phyloP scores from a whole-genome alignment of 2,329 filamentous ascomycete species.

The Diplodia sapinea region DNA sequence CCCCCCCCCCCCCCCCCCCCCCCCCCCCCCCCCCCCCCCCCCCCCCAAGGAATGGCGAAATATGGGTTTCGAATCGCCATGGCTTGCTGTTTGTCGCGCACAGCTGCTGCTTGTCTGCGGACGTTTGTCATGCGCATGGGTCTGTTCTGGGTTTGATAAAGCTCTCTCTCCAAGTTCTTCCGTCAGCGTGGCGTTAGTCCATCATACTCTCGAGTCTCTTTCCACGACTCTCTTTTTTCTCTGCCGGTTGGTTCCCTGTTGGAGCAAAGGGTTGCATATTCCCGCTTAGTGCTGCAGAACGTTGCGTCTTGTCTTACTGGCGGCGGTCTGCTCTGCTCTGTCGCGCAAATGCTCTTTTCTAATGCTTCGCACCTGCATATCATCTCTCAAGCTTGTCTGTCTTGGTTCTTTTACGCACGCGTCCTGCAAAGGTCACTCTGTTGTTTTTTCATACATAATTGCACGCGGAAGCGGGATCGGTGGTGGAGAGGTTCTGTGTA shows the following conservation, averaged over 20 bases:
- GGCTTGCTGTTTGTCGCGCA: conserved; percentile 18
- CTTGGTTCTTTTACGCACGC: conserved; percentile 10
- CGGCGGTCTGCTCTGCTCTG: conserved; percentile 3
- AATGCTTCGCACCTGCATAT: conserved; percentile 5
- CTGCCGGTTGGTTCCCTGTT: conserved; percentile 14
- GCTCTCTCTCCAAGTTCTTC: conserved; percentile 17
- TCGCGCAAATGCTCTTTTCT: conserved; percentile 2
- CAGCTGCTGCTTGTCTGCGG: conserved; percentile 10
- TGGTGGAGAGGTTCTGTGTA: conserved; percentile 11
- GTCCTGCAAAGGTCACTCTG: not conserved
- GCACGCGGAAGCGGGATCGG: not conserved
- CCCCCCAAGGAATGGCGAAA: conserved; percentile 25
- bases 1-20: too few relatives aligned
- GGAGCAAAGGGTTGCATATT: conserved; percentile 19
- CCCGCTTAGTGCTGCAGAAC: conserved; percentile 17
- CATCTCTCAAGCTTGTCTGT: not conserved
- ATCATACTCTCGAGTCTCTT: conserved; percentile 21
- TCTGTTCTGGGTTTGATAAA: conserved; percentile 17
- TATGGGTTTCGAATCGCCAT: conserved; percentile 15
- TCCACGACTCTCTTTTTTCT: conserved; percentile 21
- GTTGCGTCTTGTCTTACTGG: conserved; percentile 2
- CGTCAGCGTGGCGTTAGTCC: conserved; percentile 29
- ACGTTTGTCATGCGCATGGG: conserved; percentile 7
- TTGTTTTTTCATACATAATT: conserved; percentile 11
- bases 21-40: too few relatives aligned